These are phyloP conservation scores for Puccinia horiana DNA, from an alignment of 1,284 basidiomycete genomes.

Conservation along the genomic window DNA sequence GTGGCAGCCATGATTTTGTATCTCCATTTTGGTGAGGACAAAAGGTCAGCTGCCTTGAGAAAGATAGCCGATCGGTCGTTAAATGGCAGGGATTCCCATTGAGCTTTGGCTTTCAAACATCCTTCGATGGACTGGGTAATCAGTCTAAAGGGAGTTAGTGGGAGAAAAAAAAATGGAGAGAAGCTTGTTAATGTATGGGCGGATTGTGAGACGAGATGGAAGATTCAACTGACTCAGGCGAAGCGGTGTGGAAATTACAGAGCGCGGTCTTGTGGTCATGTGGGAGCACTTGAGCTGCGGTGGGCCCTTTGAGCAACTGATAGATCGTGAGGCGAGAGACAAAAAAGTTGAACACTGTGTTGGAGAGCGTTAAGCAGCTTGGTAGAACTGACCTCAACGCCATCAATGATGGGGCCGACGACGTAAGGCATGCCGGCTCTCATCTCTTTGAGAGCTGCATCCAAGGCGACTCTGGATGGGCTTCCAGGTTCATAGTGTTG, in stretches of 20 bases:
- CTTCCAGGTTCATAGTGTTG: conserved; percentile 76
- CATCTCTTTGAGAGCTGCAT: conserved; percentile 77
- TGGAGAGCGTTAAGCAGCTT: background rate
- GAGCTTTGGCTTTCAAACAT: conserved; percentile 78
- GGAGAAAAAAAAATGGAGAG: background rate
- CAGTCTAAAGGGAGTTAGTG: conserved; percentile 54
- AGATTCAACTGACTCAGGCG: conserved; percentile 63
- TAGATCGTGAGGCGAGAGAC: background rate
- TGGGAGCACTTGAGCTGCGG: conserved; percentile 77
- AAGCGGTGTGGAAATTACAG: conserved; percentile 86
- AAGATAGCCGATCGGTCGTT: conserved; percentile 95
- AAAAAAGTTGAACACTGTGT: background rate
- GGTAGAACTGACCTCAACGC: conserved; percentile 69
- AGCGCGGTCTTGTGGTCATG: conserved; percentile 78
- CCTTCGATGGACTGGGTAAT: conserved; percentile 81
- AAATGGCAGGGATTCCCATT: conserved; percentile 94
- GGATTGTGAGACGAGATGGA: background rate
- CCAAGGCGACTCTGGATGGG: conserved; percentile 73
- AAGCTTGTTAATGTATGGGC: background rate
- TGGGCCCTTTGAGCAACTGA: conserved; percentile 79
- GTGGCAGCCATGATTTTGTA: conserved; percentile 94
- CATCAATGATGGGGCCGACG: conserved; percentile 89
- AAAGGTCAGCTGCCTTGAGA: conserved; percentile 67
- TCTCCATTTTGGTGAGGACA: conserved; percentile 62
- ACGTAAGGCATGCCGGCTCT: conserved; percentile 80